A percentile compares a stretch with the other conserved stretches of the same genome.
Conservation (phyloP, 305 asterid genomes). For the Euphrasia arctica region DNA sequence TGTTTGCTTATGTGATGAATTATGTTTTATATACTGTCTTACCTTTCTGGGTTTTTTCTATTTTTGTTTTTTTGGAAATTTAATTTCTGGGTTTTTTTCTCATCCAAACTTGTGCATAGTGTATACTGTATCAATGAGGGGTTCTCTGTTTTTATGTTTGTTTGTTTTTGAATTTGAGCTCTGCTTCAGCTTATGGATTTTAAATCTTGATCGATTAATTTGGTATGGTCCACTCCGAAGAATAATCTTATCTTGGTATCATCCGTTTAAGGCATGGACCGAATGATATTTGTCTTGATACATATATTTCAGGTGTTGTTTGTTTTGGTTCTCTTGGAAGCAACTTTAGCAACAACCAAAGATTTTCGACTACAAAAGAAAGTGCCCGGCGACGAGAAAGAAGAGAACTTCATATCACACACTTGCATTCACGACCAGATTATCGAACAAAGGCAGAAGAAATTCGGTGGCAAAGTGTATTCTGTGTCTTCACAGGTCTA, state of each 20-base stretch:
- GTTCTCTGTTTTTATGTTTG: background rate
- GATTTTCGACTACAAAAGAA: slow-evolving; percentile 36
- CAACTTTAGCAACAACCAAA: slow-evolving; percentile 40
- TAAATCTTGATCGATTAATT: no score
- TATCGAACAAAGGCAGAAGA: slow-evolving; percentile 64
- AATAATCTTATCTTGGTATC: no score
- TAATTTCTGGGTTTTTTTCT: background rate
- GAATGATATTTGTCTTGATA: no score
- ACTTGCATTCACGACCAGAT: slow-evolving; percentile 95
- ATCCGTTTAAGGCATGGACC: no score
- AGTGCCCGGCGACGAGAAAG: slow-evolving; percentile 30
- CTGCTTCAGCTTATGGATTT: no score
- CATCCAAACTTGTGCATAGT: no score
- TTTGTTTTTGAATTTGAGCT: background rate
- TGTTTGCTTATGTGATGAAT: background rate
- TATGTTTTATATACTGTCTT: no score
- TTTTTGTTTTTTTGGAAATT: background rate
- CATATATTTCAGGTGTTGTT: slow-evolving; percentile 54
- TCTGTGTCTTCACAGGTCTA: slow-evolving; percentile 84
- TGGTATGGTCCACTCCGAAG: no score
- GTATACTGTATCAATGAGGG: background rate
- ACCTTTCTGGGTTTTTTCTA: background rate
- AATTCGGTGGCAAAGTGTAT: slow-evolving; percentile 76
- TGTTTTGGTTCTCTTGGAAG: slow-evolving; percentile 51
- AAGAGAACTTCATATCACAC: slow-evolving; percentile 49